phyloP scores from a whole-genome alignment of 768 basidiomycete genomes.

The Phanerochaete sordida region DNA sequence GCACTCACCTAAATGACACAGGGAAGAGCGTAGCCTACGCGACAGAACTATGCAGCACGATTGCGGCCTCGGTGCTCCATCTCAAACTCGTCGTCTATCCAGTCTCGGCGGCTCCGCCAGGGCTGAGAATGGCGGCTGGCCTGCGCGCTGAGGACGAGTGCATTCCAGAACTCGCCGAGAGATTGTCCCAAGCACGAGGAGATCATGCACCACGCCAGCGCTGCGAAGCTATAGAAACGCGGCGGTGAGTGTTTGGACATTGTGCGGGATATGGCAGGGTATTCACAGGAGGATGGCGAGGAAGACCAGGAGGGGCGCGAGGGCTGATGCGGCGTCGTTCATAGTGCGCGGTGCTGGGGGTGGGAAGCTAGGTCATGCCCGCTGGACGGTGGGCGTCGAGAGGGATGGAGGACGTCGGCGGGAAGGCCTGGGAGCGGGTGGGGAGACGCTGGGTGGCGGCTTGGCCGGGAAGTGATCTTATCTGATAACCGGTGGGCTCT shows the following conservation, averaged over 20 bases:
- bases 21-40: background rate
- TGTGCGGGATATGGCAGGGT: background rate
- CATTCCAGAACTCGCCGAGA: slow-evolving; percentile 47
- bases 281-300: slow-evolving; percentile 49
- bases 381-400: background rate
- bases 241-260: background rate
- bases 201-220: slow-evolving; percentile 61
- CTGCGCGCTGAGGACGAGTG: slow-evolving; percentile 38
- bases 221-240: slow-evolving; percentile 35
- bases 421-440: background rate
- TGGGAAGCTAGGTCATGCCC: background rate
- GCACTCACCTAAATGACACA: background rate
- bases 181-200: slow-evolving; percentile 63
- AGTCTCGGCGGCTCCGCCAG: slow-evolving; percentile 33
- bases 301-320: slow-evolving; percentile 38
- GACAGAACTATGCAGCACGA: slow-evolving; percentile 12
- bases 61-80: slow-evolving; percentile 41
- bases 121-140: slow-evolving; percentile 19
- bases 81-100: slow-evolving; percentile 54
- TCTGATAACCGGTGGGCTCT: slow-evolving; percentile 11
- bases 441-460: background rate
- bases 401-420: background rate
- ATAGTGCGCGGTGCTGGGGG: slow-evolving; percentile 15
- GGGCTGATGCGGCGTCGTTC: slow-evolving; percentile 4
- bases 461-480: slow-evolving; percentile 7